Percentiles rank a stretch among this genome's conserved stretches.
These are phyloP conservation scores for Wickerhamiella sorbophila DNA, from an alignment of 805 yeast genomes.

Conservation along the genomic window DNA sequence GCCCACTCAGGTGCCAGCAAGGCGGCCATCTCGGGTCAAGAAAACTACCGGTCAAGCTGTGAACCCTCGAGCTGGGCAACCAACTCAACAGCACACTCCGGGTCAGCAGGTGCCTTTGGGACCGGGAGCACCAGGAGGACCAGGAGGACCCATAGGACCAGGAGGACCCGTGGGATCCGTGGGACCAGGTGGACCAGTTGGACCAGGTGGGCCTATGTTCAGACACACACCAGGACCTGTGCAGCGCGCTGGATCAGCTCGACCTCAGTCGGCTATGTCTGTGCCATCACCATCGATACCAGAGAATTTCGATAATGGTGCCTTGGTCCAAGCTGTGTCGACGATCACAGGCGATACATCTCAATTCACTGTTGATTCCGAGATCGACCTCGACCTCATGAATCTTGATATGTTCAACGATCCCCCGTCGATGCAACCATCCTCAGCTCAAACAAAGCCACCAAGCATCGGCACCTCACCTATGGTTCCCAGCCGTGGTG, in stretches of 20 bases:
- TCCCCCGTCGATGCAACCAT: not conserved
- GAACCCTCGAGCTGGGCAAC: not conserved
- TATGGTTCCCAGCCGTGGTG: not conserved
- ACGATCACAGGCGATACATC: not conserved
- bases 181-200: too few species aligned
- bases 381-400: not conserved
- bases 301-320: not conserved
- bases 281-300: not conserved
- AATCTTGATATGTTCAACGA: not conserved
- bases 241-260: not conserved
- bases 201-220: too few species aligned
- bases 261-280: not conserved
- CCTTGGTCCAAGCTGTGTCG: constrained; percentile 1
- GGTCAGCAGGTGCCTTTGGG: not conserved
- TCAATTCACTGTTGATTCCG: not conserved
- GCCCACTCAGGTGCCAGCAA: not conserved
- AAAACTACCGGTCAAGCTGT: constrained; percentile 1
- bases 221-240: not conserved
- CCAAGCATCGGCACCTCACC: not conserved
- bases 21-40: constrained; percentile 1
- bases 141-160: too few species aligned
- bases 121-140: not conserved
- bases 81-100: not conserved
- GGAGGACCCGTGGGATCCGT: too few species aligned
- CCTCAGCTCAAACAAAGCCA: not conserved